These are phyloP conservation scores for Orbilia brochopaga DNA, from an alignment of 2,329 filamentous ascomycete genomes.

Conservation along the genomic window DNA sequence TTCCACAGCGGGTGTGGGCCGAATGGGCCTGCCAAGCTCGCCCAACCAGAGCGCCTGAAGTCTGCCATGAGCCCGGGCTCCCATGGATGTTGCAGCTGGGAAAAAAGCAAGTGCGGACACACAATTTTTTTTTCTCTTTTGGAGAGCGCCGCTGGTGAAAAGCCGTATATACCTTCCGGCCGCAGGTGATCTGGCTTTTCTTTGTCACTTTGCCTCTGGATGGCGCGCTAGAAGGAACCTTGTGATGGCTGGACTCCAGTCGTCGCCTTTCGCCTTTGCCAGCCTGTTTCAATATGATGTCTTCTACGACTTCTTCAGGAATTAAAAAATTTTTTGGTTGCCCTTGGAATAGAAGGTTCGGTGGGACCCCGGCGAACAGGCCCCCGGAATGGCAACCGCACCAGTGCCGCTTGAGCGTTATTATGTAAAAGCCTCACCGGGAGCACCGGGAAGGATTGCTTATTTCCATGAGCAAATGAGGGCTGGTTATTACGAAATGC, in stretches of 20 bases:
- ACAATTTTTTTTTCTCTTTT: slow-evolving; percentile 13
- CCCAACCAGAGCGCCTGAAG: slow-evolving; percentile 46
- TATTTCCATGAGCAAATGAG: background rate
- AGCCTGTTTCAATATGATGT: slow-evolving; percentile 25
- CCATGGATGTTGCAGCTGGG: slow-evolving; percentile 20
- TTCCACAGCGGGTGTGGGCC: slow-evolving; percentile 49
- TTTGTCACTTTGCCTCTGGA: slow-evolving; percentile 16
- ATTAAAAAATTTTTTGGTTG: slow-evolving; percentile 31
- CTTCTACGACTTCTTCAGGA: slow-evolving; percentile 9
- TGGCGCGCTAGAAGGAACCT: slow-evolving; percentile 17
- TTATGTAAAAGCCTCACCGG: slow-evolving; percentile 23
- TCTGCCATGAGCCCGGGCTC: slow-evolving; percentile 43
- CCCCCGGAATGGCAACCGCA: slow-evolving; percentile 40
- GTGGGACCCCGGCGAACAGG: slow-evolving; percentile 26
- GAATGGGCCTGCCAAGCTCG: slow-evolving; percentile 32
- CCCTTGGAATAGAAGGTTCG: slow-evolving; percentile 37
- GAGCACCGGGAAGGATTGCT: slow-evolving; percentile 23
- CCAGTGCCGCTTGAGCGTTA: slow-evolving; percentile 18
- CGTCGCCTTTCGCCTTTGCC: slow-evolving; percentile 30
- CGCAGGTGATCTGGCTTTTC: slow-evolving; percentile 42
- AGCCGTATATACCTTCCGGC: background rate
- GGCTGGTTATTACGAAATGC: background rate
- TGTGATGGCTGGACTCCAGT: slow-evolving; percentile 23
- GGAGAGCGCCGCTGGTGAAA: slow-evolving; percentile 42
- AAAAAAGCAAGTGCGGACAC: background rate